Base-by-base conservation (phyloP, 2,329 filamentous ascomycete species). In the Trichoderma pleuroti region DNA sequence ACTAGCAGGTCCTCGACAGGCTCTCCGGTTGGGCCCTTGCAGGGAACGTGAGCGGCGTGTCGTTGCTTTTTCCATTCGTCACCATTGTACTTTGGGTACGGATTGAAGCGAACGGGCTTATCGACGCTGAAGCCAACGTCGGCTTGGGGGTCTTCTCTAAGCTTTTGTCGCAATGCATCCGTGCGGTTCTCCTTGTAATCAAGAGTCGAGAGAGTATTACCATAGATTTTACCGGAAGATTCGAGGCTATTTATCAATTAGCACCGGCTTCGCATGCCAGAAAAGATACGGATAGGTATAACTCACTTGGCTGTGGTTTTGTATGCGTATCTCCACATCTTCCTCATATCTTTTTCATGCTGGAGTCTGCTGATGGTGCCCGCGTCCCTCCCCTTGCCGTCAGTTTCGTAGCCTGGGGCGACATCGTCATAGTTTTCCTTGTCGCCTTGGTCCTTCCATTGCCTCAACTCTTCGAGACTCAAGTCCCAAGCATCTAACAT, bases 81-180 rank as follows among this genome's bases (percentile, higher is more conserved):
- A 64, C 85, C 86, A 76, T 92, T 91, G 81, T 93, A 93, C 18
- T 87, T 82, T 0, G 92, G 91, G 73, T 93, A 94, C 0, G 92
- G 92, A 71, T 90, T 85, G 79, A 92, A 93, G 24, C 86, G 82
- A 68, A 87, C 82, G 1, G 88, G 86, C 63, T 83, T 80, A 56
- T 85, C 81, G 14, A 80, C 77, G 67, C 77, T 84, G 75, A 85
- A 87, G 42, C 79, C 79, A 32, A 78, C 73, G 61, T 77, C 76
- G 10, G 77, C 75, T n/a, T 79, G 76, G 65, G 81, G 75, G 39
- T 81, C 79, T 60, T 76, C 77, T 62, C 71, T 74, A 21, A 84
- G 76, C 70, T 75, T 76, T 42, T 73, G 74, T 36, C 73, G 75
- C 26, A 79, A 76, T 34, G 78, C 75, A 11, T 79, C 77, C 28